Conservation (phyloP, 345 rosid genomes). For the Salix udensis region DNA sequence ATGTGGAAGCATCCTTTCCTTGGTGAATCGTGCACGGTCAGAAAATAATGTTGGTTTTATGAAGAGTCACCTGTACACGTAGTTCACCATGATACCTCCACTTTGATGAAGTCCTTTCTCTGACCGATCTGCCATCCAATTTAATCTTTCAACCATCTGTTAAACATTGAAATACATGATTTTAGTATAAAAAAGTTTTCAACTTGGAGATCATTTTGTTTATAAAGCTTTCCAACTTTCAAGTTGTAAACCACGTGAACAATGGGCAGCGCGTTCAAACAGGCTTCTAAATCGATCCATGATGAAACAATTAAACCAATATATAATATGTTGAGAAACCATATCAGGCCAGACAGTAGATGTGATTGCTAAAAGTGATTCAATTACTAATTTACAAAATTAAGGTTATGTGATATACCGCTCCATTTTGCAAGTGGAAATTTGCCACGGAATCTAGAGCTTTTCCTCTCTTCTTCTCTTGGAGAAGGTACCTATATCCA, state of each 20-base stretch:
- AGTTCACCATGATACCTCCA: slow-evolving; percentile 89
- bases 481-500: slow-evolving; percentile 65
- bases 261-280: not conserved
- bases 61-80: slow-evolving; percentile 67
- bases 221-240: not conserved
- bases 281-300: not conserved
- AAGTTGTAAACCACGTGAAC: not conserved
- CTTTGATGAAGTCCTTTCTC: slow-evolving; percentile 70
- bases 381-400: not conserved
- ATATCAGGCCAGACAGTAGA: not conserved
- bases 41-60: not conserved
- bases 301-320: not conserved
- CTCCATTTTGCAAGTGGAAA: slow-evolving; percentile 97
- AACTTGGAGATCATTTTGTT: not conserved
- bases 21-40: not conserved
- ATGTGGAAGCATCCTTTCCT: not conserved
- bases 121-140: slow-evolving; percentile 90
- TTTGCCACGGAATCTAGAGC: slow-evolving; percentile 94
- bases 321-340: not conserved
- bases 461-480: slow-evolving; percentile 94
- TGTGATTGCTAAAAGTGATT: not conserved
- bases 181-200: not conserved
- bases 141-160: slow-evolving; percentile 90
- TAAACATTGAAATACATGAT: slow-evolving; percentile 1
- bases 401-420: slow-evolving; percentile 42